A percentile compares a stretch with the other conserved stretches of the same genome.
These are phyloP conservation scores for Scenedesmus sp. DNA, from an alignment of 163 green algal genomes.

Conservation along the genomic window DNA sequence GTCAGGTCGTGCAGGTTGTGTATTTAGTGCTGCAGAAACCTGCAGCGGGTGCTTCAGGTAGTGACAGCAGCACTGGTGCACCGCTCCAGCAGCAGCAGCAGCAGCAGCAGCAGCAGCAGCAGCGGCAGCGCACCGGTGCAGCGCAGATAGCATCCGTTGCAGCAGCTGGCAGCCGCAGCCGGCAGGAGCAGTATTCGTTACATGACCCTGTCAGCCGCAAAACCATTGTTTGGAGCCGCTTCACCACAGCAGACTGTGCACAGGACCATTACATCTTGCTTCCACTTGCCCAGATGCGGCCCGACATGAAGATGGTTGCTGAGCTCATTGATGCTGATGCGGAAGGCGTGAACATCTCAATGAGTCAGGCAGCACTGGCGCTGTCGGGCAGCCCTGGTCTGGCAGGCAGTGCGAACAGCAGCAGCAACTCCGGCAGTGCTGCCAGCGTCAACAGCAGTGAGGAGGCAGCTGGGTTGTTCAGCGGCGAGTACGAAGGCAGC, in stretches of 20 bases:
- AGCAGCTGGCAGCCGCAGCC: background rate
- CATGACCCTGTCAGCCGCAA: conserved; percentile 28
- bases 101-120: conserved; percentile 3
- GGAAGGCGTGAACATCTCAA: conserved; percentile 26
- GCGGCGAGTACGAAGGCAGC: background rate
- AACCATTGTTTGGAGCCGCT: conserved; percentile 37
- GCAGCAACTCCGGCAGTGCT: background rate
- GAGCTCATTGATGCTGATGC: conserved; percentile 37
- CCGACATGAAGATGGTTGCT: conserved; percentile 44
- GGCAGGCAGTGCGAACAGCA: background rate
- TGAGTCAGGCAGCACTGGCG: conserved; percentile 43
- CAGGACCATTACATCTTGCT: conserved; percentile 38
- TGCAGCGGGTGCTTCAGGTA: background rate
- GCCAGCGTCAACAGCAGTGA: background rate
- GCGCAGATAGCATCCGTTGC: background rate
- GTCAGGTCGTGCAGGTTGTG: conserved; percentile 22
- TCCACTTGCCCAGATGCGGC: conserved; percentile 36
- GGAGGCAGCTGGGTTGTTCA: background rate
- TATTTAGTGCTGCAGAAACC: conserved; percentile 20
- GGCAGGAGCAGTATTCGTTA: conserved; percentile 33
- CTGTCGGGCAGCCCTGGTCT: background rate
- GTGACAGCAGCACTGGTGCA: background rate
- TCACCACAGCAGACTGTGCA: conserved; percentile 26
- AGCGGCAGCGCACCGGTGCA: background rate
- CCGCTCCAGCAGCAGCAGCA: background rate